phyloP scores from a whole-genome alignment of 768 basidiomycete genomes.

The Candolleomyces aberdarensis region DNA sequence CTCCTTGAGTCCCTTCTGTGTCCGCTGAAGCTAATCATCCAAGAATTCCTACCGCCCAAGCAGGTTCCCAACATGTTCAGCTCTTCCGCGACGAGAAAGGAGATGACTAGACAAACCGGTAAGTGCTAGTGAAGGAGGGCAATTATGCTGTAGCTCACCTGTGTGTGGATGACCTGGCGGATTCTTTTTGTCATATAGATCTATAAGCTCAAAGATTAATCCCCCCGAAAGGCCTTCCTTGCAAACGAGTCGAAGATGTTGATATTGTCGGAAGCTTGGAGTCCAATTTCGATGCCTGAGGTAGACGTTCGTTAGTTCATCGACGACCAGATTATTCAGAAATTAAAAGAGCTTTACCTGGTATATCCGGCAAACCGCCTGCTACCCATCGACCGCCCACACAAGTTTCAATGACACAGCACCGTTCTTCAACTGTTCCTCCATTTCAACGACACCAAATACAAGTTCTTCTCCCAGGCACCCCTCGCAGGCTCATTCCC shows the following conservation, averaged over 20 bases:
- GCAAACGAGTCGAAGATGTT: constrained; percentile 90
- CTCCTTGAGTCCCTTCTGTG: constrained; percentile 88
- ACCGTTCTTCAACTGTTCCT: constrained; percentile 88
- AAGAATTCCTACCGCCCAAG: constrained; percentile 93
- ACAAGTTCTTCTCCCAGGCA: constrained; percentile 87
- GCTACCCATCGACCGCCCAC: constrained; percentile 74
- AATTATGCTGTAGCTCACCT: constrained; percentile 48
- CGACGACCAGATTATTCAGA: neutral
- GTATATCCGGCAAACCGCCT: constrained; percentile 82
- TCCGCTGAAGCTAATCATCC: constrained; percentile 88
- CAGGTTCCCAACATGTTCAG: constrained; percentile 93
- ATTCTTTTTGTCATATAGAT: constrained; percentile 98
- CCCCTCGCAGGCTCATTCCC: no score
- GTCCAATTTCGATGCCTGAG: constrained; percentile 82
- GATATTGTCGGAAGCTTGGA: constrained; percentile 96
- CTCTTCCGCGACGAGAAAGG: constrained; percentile 84
- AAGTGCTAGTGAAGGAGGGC: constrained; percentile 1
- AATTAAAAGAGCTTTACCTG: constrained; percentile 51
- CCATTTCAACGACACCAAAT: constrained; percentile 95
- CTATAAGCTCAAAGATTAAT: constrained; percentile 95
- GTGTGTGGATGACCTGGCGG: constrained; percentile 93
- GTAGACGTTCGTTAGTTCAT: constrained; percentile 2
- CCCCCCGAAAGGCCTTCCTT: constrained; percentile 92
- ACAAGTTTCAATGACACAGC: constrained; percentile 92
- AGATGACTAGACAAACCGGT: constrained; percentile 69